Evolutionary conservation across 2,329 filamentous ascomycete genomes (phyloP).

Genomic region (Juglanconis oblonga): DNA sequence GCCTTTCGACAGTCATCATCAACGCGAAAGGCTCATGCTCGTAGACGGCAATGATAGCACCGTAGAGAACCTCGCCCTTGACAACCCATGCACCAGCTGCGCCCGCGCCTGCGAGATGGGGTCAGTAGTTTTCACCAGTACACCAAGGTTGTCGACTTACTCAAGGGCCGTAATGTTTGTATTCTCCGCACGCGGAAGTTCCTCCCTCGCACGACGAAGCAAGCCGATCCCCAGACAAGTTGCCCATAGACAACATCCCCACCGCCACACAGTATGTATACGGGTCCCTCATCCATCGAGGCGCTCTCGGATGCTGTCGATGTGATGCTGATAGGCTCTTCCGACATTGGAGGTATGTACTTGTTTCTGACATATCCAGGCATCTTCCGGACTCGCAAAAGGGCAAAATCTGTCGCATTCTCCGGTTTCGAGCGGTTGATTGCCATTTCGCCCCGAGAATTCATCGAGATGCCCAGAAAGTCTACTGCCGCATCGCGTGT

Average conservation of each 20-base stretch:
- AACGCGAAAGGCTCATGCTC: slow-evolving; percentile 14
- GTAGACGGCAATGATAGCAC: slow-evolving; percentile 12
- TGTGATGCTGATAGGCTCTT: not conserved
- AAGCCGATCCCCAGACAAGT: slow-evolving; percentile 12
- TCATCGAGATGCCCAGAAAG: slow-evolving; percentile 11
- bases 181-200: slow-evolving; percentile 11
- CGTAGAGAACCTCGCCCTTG: slow-evolving; percentile 10
- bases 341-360: slow-evolving; percentile 2
- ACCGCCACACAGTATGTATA: slow-evolving; percentile 1
- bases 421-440: slow-evolving; percentile 6
- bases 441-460: slow-evolving; percentile 13
- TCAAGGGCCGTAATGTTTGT: slow-evolving; percentile 1
- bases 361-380: not conserved
- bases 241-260: slow-evolving; percentile 4
- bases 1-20: slow-evolving; percentile 11
- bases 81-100: slow-evolving; percentile 14
- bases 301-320: slow-evolving; percentile 8
- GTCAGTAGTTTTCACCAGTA: not conserved
- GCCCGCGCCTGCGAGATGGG: not conserved
- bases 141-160: not conserved
- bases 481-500: slow-evolving; percentile 14
- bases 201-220: slow-evolving; percentile 9
- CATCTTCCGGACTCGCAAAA: slow-evolving; percentile 8
- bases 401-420: slow-evolving; percentile 10
- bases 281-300: slow-evolving; percentile 5